Evolutionary conservation across 1,139 yeast species (phyloP).

Genomic region (Suzukiozyma palmioleophila): DNA sequence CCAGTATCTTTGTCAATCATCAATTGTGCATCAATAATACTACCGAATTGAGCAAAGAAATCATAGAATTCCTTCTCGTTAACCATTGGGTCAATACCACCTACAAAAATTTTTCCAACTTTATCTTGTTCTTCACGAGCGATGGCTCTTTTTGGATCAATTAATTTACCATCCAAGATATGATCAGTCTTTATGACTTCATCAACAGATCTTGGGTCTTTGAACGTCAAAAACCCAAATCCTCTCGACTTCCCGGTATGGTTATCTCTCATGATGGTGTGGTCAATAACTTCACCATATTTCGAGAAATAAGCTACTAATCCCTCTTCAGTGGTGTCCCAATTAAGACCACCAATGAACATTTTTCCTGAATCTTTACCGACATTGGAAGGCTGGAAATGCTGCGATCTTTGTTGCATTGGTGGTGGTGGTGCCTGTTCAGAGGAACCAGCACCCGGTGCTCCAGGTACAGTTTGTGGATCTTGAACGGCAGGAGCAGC

Average conservation of each 20-base stretch:
- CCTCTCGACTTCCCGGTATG: slow-evolving; percentile 94
- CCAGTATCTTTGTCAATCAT: slow-evolving; percentile 99
- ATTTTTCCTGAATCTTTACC: slow-evolving; percentile 71
- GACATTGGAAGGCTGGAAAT: slow-evolving; percentile 29
- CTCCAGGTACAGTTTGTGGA: slow-evolving; percentile 7
- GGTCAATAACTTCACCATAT: slow-evolving; percentile 86
- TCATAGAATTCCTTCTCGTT: slow-evolving; percentile 88
- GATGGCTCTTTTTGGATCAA: slow-evolving; percentile 96
- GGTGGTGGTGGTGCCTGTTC: slow-evolving; percentile 9
- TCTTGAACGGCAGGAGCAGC: slow-evolving; percentile 6
- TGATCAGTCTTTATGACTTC: slow-evolving; percentile 86
- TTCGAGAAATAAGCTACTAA: slow-evolving; percentile 79
- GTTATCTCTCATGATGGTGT: slow-evolving; percentile 91
- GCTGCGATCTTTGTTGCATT: slow-evolving; percentile 14
- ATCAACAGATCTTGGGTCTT: slow-evolving; percentile 77
- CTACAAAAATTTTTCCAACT: slow-evolving; percentile 96
- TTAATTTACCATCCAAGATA: slow-evolving; percentile 90
- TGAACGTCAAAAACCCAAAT: slow-evolving; percentile 90
- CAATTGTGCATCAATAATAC: slow-evolving; percentile 91
- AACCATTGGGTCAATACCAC: slow-evolving; percentile 95
- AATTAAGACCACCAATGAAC: slow-evolving; percentile 97
- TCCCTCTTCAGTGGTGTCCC: slow-evolving; percentile 95
- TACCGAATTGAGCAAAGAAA: slow-evolving; percentile 87
- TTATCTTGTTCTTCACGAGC: slow-evolving; percentile 98
- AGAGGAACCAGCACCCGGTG: slow-evolving; percentile 8